A percentile compares a stretch with the other conserved stretches of the same genome.
These are phyloP conservation scores for Puccinellia tenuiflora DNA, from an alignment of 176 grass and related monocot species.

Conservation along the genomic window DNA sequence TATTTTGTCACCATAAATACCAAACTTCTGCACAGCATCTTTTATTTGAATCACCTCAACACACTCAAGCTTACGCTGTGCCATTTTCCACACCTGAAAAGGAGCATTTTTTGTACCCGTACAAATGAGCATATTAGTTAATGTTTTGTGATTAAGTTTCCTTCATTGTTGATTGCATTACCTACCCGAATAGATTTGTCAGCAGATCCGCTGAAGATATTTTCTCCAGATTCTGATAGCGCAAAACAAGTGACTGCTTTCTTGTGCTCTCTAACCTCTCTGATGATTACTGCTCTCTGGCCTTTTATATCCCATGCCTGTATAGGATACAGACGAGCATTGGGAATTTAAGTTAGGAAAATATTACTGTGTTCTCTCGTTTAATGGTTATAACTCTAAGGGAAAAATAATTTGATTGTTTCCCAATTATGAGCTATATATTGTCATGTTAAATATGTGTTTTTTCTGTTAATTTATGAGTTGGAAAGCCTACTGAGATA, in stretches of 20 bases:
- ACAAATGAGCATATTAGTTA: conserved; percentile 18
- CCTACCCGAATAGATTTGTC: conserved; percentile 95
- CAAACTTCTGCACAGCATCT: conserved; percentile 71
- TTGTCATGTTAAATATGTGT: neutral
- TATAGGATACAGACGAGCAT: neutral
- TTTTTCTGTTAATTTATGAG: conserved; percentile 3
- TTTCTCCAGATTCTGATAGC: conserved; percentile 69
- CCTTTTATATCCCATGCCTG: conserved; percentile 97
- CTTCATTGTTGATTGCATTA: conserved; percentile 6
- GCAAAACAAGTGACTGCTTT: conserved; percentile 72
- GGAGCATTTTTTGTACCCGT: neutral
- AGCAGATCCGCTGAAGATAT: conserved; percentile 75
- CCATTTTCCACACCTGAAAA: conserved; percentile 88
- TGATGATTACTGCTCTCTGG: conserved; percentile 67
- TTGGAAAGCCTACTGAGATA: conserved; percentile 17
- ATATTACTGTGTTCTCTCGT: neutral
- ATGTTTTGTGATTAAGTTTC: neutral
- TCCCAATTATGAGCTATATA: neutral
- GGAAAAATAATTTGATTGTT: neutral
- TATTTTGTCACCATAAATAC: conserved; percentile 55
- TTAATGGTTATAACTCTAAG: neutral
- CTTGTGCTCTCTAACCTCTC: conserved; percentile 85
- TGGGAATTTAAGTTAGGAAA: conserved; percentile 4
- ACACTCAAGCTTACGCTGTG: conserved; percentile 75
- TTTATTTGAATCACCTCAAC: conserved; percentile 81